A percentile compares a stretch with the other conserved stretches of the same genome.
phyloP scores from a whole-genome alignment of 1,139 yeast species.

The Candida gigantensis region DNA sequence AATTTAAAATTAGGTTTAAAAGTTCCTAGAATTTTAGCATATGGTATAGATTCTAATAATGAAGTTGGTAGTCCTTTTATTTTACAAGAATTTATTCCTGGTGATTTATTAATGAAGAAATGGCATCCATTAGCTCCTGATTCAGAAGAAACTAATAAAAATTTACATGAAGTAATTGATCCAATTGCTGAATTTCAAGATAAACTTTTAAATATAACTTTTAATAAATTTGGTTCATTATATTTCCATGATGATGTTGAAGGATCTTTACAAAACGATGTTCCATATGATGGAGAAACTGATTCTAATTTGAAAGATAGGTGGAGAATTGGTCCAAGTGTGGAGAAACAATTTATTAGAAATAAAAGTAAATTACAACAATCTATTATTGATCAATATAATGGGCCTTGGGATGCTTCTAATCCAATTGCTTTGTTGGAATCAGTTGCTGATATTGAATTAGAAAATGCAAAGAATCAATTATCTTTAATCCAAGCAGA shows the following conservation, averaged over 20 bases:
- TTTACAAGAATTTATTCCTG: conserved; percentile 75
- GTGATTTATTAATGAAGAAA: conserved; percentile 78
- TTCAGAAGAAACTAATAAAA: conserved; percentile 34
- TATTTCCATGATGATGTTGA: conserved; percentile 69
- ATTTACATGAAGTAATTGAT: conserved; percentile 56
- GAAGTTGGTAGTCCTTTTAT: conserved; percentile 72
- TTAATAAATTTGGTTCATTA: conserved; percentile 78
- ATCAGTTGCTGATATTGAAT: conserved; percentile 66
- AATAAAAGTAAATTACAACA: conserved; percentile 53
- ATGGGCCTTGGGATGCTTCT: conserved; percentile 76
- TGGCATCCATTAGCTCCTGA: conserved; percentile 78
- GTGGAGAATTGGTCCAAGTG: conserved; percentile 92
- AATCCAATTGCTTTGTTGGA: conserved; percentile 61
- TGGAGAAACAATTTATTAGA: conserved; percentile 76
- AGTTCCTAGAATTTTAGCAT: conserved; percentile 77
- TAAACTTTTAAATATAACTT: conserved; percentile 50
- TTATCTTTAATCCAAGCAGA: conserved; percentile 57
- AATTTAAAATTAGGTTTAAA: conserved; percentile 51
- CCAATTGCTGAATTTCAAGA: conserved; percentile 65
- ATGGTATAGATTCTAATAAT: conserved; percentile 64
- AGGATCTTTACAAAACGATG: conserved; percentile 36
- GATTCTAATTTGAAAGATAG: conserved; percentile 56
- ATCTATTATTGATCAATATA: conserved; percentile 44
- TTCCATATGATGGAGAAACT: conserved; percentile 69
- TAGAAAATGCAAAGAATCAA: conserved; percentile 60